Evolutionary conservation across 2,329 filamentous ascomycete genomes (phyloP), one percentile per base, ranked within the genome.

Genomic region (Aspergillus felis): DNA sequence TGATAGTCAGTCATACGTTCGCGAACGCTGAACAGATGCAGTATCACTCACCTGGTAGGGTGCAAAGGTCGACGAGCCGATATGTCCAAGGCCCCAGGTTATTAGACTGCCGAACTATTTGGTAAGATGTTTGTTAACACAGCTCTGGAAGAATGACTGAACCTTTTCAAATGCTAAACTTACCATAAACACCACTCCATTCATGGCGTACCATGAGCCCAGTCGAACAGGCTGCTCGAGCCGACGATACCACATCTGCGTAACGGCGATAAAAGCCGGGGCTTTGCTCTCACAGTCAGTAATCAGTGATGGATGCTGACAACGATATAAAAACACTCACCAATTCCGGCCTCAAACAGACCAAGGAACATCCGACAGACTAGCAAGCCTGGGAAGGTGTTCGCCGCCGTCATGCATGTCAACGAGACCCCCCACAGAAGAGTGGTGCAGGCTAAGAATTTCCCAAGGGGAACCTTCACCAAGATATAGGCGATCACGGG

Each of bases 401-500:
- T 74, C 3, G 81, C 80, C 48, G 81, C 81, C 0, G 81, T 77
- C 81, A 84, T 84, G 38, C 75, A 73, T 0, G 79, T 71, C 41
- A 84, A 69, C 0, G 80, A 79, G 6, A 79, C 78, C 14, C 80
- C 82, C 79, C 82, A 85, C 41, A 75, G 72, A 52, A 84, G 72
- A 0, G 81, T 76, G 63, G 81, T 82, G 1, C 70, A 69, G 0
- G 81, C 82, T 25, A 82, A 79, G 53, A 87, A 84, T 62, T 87
- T 86, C 38, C 82, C 84, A 41, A 86, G 79, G 1, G 82, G 84
- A 2, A 87, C 73, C 63, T 84, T 85, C 57, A 87, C 84, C 47
- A 87, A 73, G 2, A 84, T 75, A 53, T 81, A 79, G 0, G 80
- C 80, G 6, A 82, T 75, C 10, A 80, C 61, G 2, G 81, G 81